Percentiles rank a stretch among this genome's conserved stretches.
Evolutionary conservation across 2,329 filamentous ascomycete species (phyloP).

Genomic region (Cladorrhinum sp.): DNA sequence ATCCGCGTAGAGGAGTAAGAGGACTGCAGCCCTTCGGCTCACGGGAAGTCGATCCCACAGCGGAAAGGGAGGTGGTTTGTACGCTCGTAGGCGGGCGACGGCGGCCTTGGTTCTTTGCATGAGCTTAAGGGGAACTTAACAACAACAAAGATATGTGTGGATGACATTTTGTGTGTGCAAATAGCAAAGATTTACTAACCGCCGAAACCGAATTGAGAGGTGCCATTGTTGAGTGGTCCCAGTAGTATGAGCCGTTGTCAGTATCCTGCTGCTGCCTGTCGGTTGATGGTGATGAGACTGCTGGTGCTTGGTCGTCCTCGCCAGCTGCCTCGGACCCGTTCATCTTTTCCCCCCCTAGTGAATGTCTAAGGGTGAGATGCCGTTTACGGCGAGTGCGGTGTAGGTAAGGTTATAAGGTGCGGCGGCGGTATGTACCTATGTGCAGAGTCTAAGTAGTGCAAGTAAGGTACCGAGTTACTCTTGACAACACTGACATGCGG

Average conservation of each 20-base stretch:
- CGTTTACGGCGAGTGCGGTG: not conserved
- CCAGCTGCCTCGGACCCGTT: not conserved
- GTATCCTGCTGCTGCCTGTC: slow-evolving; percentile 24
- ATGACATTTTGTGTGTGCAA: too few relatives aligned
- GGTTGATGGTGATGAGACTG: not conserved
- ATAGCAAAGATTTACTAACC: slow-evolving; percentile 40
- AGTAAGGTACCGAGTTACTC: not conserved
- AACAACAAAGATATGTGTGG: not conserved
- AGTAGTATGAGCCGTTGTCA: slow-evolving; percentile 52
- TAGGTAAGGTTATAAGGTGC: not conserved
- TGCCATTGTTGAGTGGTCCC: slow-evolving; percentile 57
- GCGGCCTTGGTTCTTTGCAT: slow-evolving; percentile 44
- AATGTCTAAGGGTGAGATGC: not conserved
- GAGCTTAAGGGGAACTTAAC: slow-evolving; percentile 13
- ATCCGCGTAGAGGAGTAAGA: slow-evolving; percentile 86
- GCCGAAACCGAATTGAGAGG: slow-evolving; percentile 52
- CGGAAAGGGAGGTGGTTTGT: slow-evolving; percentile 58
- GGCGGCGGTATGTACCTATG: not conserved
- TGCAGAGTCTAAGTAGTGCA: not conserved
- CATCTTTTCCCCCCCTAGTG: not conserved
- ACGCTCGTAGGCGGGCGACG: slow-evolving; percentile 58
- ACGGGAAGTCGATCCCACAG: slow-evolving; percentile 60
- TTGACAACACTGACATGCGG: too few relatives aligned
- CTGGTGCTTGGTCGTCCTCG: not conserved
- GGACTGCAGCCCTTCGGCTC: slow-evolving; percentile 75